These are phyloP conservation scores for Wickerhamiella parazyma DNA, from an alignment of 805 yeast species.

Conservation along the genomic window DNA sequence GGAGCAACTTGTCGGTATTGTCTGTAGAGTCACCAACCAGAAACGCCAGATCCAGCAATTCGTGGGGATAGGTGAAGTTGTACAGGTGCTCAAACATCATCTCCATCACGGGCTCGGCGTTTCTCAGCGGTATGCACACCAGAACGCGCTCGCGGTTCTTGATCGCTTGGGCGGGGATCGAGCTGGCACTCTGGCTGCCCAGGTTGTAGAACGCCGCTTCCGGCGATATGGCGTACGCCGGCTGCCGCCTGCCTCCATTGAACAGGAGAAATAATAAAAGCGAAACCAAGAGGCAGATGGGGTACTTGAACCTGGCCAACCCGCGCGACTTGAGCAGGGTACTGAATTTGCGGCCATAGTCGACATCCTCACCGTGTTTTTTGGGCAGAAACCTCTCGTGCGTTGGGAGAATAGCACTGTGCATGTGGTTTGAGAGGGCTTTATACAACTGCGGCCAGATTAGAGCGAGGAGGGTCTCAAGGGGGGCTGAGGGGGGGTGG, in stretches of 20 bases:
- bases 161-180: conserved; percentile 8
- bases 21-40: conserved; percentile 84
- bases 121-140: conserved; percentile 79
- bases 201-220: conserved; percentile 44
- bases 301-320: conserved; percentile 2
- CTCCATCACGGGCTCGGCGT: conserved; percentile 77
- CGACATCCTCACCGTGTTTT: neutral
- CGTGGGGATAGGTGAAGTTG: conserved; percentile 75
- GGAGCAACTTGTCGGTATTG: conserved; percentile 58
- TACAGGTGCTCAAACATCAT: conserved; percentile 71
- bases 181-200: conserved; percentile 11
- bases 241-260: conserved; percentile 6
- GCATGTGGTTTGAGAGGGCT: no score
- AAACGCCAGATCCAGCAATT: conserved; percentile 69
- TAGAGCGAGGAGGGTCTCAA: no score
- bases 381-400: conserved; percentile 17
- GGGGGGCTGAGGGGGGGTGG: no score
- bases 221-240: conserved; percentile 4
- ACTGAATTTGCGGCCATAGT: neutral
- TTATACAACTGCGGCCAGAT: no score
- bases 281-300: conserved; percentile 9
- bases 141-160: conserved; percentile 58
- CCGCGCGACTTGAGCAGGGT: conserved; percentile 11
- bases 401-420: conserved; percentile 18
- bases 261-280: conserved; percentile 5